Evolutionary conservation across 2,329 filamentous ascomycete genomes (phyloP).

Genomic region (Aaosphaeria pasadenensis): DNA sequence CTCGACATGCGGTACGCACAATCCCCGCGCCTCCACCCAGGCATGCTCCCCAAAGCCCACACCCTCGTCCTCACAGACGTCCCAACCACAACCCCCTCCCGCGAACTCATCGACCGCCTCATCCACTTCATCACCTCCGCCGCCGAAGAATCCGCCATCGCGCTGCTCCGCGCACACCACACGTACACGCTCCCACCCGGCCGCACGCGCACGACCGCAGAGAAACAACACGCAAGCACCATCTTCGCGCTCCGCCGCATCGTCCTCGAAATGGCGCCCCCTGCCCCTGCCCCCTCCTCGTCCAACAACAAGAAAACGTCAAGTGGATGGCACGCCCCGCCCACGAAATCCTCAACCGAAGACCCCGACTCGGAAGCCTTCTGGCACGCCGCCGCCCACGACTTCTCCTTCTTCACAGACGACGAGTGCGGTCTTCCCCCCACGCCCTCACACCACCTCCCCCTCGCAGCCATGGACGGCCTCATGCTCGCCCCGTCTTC

Average conservation of each 20-base stretch:
- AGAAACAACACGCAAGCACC: conserved; percentile 47
- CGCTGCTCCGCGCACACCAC: conserved; percentile 51
- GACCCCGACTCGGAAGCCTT: conserved; percentile 59
- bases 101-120: conserved; percentile 38
- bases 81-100: conserved; percentile 46
- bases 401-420: conserved; percentile 61
- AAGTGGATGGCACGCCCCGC: conserved; percentile 44
- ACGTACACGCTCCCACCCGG: conserved; percentile 61
- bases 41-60: conserved; percentile 52
- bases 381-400: conserved; percentile 57
- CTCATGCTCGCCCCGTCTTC: conserved; percentile 29
- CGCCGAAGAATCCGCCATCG: conserved; percentile 54
- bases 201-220: conserved; percentile 47
- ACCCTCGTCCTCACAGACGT: conserved; percentile 58
- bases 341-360: conserved; percentile 55
- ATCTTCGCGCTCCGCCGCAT: conserved; percentile 56
- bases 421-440: conserved; percentile 53
- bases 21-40: conserved; percentile 49
- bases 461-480: conserved; percentile 46
- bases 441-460: conserved; percentile 44
- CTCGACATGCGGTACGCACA: conserved; percentile 31
- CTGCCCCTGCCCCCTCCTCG: conserved; percentile 8
- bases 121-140: conserved; percentile 56
- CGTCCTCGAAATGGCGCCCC: conserved; percentile 49
- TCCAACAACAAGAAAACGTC: conserved; percentile 29